These are phyloP conservation scores for Blastomyces silverae DNA, from an alignment of 2,329 filamentous ascomycete genomes.

Conservation along the genomic window DNA sequence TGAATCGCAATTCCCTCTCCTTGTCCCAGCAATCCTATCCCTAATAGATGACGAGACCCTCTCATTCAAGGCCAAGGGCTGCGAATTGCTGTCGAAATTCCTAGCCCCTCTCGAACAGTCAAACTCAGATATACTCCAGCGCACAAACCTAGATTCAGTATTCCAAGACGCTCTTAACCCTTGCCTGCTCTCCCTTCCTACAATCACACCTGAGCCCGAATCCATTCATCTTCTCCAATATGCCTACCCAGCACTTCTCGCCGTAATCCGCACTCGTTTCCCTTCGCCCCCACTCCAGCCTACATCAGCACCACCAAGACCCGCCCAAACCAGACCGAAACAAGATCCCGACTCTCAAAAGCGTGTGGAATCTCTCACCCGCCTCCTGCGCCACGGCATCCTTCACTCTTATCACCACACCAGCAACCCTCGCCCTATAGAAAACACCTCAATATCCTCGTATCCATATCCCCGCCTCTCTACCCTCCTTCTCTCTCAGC, in stretches of 20 bases:
- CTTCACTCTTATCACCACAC: conserved; percentile 41
- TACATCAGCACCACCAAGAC: conserved; percentile 13
- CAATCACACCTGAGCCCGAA: conserved; percentile 65
- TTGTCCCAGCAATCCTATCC: conserved; percentile 40
- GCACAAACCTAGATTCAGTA: conserved; percentile 42
- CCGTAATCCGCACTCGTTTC: conserved; percentile 46
- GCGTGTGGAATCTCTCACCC: conserved; percentile 23
- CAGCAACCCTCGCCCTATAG: conserved; percentile 40
- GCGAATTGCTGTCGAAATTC: conserved; percentile 32
- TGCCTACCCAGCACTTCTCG: conserved; percentile 61
- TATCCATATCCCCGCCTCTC: conserved; percentile 44
- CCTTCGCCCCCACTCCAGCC: conserved; percentile 23
- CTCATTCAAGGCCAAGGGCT: conserved; percentile 36
- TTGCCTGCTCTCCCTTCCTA: conserved; percentile 68
- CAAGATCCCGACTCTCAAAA: conserved; percentile 22
- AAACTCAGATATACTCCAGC: conserved; percentile 36
- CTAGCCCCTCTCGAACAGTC: conserved; percentile 33
- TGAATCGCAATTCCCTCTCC: conserved; percentile 42
- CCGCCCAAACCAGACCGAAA: conserved; percentile 14
- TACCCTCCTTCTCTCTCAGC: conserved; percentile 39
- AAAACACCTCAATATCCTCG: conserved; percentile 39
- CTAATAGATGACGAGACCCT: conserved; percentile 40
- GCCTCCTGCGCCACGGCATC: conserved; percentile 32
- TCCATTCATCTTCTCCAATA: conserved; percentile 57
- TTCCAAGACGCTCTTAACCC: conserved; percentile 48